These are phyloP conservation scores for Erythrobasidium yunnanense DNA, from an alignment of 768 basidiomycete species.

Conservation along the genomic window DNA sequence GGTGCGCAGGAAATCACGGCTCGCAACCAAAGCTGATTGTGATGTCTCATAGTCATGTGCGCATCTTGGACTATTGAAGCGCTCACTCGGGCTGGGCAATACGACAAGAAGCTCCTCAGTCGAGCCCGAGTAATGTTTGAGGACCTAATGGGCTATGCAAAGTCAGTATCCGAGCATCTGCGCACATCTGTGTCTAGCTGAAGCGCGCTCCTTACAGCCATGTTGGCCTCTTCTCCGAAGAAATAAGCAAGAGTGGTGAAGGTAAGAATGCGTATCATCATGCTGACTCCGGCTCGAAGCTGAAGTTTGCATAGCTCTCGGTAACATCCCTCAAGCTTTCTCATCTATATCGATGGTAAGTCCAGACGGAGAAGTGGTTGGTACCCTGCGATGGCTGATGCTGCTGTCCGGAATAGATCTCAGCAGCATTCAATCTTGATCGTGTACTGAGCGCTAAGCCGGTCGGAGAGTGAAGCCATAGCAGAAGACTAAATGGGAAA, in stretches of 20 bases:
- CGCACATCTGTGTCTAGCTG: not conserved
- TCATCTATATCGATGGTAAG: constrained; percentile 14
- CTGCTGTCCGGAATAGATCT: not conserved
- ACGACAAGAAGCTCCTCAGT: constrained; percentile 55
- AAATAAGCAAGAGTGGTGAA: constrained; percentile 23
- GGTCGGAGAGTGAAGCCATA: constrained; percentile 6
- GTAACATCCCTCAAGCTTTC: constrained; percentile 9
- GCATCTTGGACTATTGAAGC: constrained; percentile 55
- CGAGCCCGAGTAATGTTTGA: constrained; percentile 51
- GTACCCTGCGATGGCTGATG: not conserved
- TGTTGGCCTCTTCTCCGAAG: constrained; percentile 22
- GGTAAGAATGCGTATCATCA: not conserved
- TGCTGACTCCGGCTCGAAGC: not conserved
- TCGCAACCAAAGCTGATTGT: not conserved
- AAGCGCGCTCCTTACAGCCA: not conserved
- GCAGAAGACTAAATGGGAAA: no score
- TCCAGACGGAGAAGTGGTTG: not conserved
- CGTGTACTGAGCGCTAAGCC: constrained; percentile 8
- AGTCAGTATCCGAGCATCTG: not conserved
- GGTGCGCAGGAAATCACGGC: not conserved
- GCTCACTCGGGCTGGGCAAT: constrained; percentile 72
- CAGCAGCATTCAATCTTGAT: constrained; percentile 9
- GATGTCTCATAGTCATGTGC: constrained; percentile 47
- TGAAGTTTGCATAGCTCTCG: not conserved
- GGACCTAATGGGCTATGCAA: constrained; percentile 33